Base-by-base conservation (phyloP, 257 asterid genomes). In the Rubia yunnanensis region DNA sequence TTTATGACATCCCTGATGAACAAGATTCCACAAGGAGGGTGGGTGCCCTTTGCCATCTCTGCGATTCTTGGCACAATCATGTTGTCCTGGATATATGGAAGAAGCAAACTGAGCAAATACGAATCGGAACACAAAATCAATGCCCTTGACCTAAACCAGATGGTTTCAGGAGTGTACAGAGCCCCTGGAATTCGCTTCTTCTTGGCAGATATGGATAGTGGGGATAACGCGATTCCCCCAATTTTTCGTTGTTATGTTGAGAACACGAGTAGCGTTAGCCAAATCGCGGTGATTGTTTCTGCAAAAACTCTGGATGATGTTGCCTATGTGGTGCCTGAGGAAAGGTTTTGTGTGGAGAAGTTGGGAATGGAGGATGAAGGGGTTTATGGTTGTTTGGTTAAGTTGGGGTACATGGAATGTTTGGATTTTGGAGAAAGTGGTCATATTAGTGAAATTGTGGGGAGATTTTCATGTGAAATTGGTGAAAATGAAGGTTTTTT, bases 21-120 rank as follows among this genome's bases (percentile, higher is more conserved):
- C 73, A 88, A 88, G 72, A 72, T 84, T 74, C 95, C 96, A 61
- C 95, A 88, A 63, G 87, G 95, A 5, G 96, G 88, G 26, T 88
- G 92, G 92, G 95, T 83, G 22, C 87, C 96, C 10, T 88, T 86
- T 59, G 86, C 86, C 18, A 84, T 84, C 46, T 84, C 89, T 0
- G 83, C 72, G 3, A 15, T 88, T 76, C 81, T 84, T 72, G 60
- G 82, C 59, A 71, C 78, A 0, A 41, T 81, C 70, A 84, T 88
- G 90, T 52, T 84, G 17, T 79, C 92, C 1, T 86, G 95, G 96
- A 74, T 83, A 3, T 84, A 81, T 17, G 95, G 92, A 15, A 63
- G 88, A 65, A 78, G 81, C 46, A 83, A 77, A 58, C 85, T 83
- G 55, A 69, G 72, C 0, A 67, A 65, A 0, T 83, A 83, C 27